phyloP scores from a whole-genome alignment of 1,284 basidiomycete genomes.

The Moesziomyces sp. region DNA sequence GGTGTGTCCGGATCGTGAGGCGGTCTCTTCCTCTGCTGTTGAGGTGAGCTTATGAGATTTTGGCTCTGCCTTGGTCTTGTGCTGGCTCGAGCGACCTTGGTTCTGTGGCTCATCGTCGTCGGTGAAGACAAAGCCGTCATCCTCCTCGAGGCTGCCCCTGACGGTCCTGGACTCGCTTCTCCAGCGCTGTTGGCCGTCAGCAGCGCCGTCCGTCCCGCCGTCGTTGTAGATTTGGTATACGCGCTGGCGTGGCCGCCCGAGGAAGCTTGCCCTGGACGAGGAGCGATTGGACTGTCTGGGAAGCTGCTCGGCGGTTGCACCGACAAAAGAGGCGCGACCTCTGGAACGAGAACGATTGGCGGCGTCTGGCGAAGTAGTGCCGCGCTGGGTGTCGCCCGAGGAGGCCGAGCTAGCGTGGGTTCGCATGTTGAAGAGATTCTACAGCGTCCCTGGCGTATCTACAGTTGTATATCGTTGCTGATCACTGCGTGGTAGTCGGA shows the following conservation, averaged over 20 bases:
- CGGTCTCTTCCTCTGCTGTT: constrained; percentile 14
- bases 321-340: constrained; percentile 26
- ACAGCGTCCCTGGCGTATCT: neutral
- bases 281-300: constrained; percentile 25
- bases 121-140: constrained; percentile 36
- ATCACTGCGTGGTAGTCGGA: too few species aligned
- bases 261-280: constrained; percentile 37
- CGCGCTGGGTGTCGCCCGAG: neutral
- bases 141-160: constrained; percentile 29
- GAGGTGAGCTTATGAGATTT: constrained; percentile 12
- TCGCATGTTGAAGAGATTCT: constrained; percentile 7
- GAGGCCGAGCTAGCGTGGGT: neutral
- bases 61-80: neutral
- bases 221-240: constrained; percentile 37
- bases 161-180: constrained; percentile 41
- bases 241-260: constrained; percentile 37
- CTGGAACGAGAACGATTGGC: constrained; percentile 20
- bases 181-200: constrained; percentile 7
- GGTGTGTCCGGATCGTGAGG: constrained; percentile 13
- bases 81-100: neutral
- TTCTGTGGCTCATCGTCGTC: constrained; percentile 16
- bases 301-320: constrained; percentile 12
- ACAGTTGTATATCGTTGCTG: neutral
- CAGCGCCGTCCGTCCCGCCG: neutral
- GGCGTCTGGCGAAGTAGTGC: constrained; percentile 19